Evolutionary conservation across 805 yeast genomes (phyloP).

Genomic region (Myxozyma mucilagina): DNA sequence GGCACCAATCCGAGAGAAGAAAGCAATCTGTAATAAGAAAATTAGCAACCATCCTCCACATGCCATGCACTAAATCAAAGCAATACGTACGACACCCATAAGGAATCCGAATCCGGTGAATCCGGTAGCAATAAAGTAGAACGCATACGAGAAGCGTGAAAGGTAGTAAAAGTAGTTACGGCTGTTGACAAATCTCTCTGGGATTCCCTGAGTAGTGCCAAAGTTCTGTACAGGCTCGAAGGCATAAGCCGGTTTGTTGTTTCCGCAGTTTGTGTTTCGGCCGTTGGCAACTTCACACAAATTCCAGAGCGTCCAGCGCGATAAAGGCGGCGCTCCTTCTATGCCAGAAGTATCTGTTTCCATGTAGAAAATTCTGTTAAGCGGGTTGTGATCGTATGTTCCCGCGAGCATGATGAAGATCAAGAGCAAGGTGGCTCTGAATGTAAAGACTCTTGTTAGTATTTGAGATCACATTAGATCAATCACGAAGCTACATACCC

Average conservation of each 20-base stretch:
- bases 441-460: constrained; percentile 7
- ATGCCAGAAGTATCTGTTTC: constrained; percentile 68
- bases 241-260: constrained; percentile 72
- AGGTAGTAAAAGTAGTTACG: constrained; percentile 61
- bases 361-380: constrained; percentile 75
- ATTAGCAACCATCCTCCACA: background rate
- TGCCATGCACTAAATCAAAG: background rate
- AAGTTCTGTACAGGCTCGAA: constrained; percentile 81
- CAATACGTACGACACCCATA: constrained; percentile 14
- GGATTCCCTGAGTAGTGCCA: constrained; percentile 53
- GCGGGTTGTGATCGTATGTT: constrained; percentile 51
- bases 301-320: constrained; percentile 85
- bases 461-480: background rate
- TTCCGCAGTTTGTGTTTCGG: constrained; percentile 52
- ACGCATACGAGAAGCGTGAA: constrained; percentile 68
- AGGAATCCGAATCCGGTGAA: constrained; percentile 54
- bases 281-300: constrained; percentile 53
- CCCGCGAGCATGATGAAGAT: constrained; percentile 72
- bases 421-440: constrained; percentile 52
- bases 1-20: constrained; percentile 24
- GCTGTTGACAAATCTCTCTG: constrained; percentile 51
- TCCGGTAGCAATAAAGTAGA: constrained; percentile 57
- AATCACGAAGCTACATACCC: constrained; percentile 23
- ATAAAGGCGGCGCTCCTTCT: constrained; percentile 43
- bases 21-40: constrained; percentile 10